A percentile compares a stretch with the other conserved stretches of the same genome.
Conservation (phyloP, 208 protist genomes). For the Crithidia mellificae region DNA sequence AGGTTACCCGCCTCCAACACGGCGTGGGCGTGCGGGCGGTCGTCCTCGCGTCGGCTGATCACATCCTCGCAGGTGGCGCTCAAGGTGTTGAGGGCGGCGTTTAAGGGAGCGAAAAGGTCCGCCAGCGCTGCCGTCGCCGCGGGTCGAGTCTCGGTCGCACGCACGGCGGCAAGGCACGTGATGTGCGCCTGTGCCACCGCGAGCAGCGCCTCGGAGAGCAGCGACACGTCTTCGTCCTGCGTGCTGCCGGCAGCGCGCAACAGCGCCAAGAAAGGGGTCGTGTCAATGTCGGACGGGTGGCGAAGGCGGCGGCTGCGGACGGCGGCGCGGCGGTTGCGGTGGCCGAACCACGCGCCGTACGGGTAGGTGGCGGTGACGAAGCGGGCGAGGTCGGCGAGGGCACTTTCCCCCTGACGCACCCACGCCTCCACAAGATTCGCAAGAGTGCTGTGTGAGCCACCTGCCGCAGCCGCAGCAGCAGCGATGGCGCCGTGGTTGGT, state of each 20-base stretch:
- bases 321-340: slow-evolving; percentile 21
- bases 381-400: slow-evolving; percentile 6
- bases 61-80: slow-evolving; percentile 28
- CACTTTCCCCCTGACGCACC: slow-evolving; percentile 8
- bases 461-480: too few species aligned
- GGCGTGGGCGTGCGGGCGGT: slow-evolving; percentile 33
- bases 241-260: slow-evolving; percentile 19
- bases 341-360: slow-evolving; percentile 26
- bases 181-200: slow-evolving; percentile 31
- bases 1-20: slow-evolving; percentile 38
- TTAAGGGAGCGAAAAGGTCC: slow-evolving; percentile 36
- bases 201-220: slow-evolving; percentile 21
- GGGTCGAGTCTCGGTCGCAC: slow-evolving; percentile 19
- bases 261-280: slow-evolving; percentile 22
- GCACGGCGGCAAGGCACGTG: slow-evolving; percentile 27
- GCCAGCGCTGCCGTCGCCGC: neutral
- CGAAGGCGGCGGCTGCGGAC: slow-evolving; percentile 29
- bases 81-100: slow-evolving; percentile 32
- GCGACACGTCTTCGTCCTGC: slow-evolving; percentile 24
- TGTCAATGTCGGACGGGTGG: slow-evolving; percentile 28
- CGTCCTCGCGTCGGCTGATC: slow-evolving; percentile 22
- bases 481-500: too few species aligned
- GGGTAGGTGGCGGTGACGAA: slow-evolving; percentile 22
- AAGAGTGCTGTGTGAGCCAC: too few species aligned
- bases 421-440: neutral